A percentile compares a stretch with the other conserved stretches of the same genome.
phyloP scores from a whole-genome alignment of 2,329 filamentous ascomycete genomes.

The Cercospora zeae-maydis region DNA sequence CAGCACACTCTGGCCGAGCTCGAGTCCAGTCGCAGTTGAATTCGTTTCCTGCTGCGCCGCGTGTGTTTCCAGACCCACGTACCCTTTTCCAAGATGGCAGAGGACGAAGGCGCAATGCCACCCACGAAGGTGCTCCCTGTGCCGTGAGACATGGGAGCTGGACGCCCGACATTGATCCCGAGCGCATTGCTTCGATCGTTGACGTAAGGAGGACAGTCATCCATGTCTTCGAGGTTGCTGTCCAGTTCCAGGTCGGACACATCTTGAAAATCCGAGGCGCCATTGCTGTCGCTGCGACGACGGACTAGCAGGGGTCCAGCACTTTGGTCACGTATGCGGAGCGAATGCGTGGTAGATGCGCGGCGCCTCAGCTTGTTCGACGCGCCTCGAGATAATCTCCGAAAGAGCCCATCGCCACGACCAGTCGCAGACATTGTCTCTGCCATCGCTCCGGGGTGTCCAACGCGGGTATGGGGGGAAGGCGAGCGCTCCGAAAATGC shows the following conservation, averaged over 20 bases:
- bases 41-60: slow-evolving; percentile 70
- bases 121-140: slow-evolving; percentile 38
- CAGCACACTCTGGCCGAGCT: slow-evolving; percentile 84
- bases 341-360: slow-evolving; percentile 71
- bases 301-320: slow-evolving; percentile 85
- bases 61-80: slow-evolving; percentile 78
- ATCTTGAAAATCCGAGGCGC: slow-evolving; percentile 52
- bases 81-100: slow-evolving; percentile 72
- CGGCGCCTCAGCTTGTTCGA: slow-evolving; percentile 68
- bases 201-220: slow-evolving; percentile 27
- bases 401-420: slow-evolving; percentile 65
- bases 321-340: slow-evolving; percentile 74
- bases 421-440: slow-evolving; percentile 54
- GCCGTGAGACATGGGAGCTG: slow-evolving; percentile 33
- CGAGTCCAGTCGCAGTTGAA: slow-evolving; percentile 74
- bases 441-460: slow-evolving; percentile 56
- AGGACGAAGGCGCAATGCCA: slow-evolving; percentile 67
- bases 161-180: slow-evolving; percentile 39
- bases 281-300: slow-evolving; percentile 84
- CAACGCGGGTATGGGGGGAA: slow-evolving; percentile 46
- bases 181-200: slow-evolving; percentile 40
- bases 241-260: slow-evolving; percentile 53
- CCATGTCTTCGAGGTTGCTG: slow-evolving; percentile 50
- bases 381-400: slow-evolving; percentile 78
- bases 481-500: slow-evolving; percentile 50